These are phyloP conservation scores for Rhodomyrtus tomentosa DNA, from an alignment of 345 rosid genomes.

Conservation along the genomic window DNA sequence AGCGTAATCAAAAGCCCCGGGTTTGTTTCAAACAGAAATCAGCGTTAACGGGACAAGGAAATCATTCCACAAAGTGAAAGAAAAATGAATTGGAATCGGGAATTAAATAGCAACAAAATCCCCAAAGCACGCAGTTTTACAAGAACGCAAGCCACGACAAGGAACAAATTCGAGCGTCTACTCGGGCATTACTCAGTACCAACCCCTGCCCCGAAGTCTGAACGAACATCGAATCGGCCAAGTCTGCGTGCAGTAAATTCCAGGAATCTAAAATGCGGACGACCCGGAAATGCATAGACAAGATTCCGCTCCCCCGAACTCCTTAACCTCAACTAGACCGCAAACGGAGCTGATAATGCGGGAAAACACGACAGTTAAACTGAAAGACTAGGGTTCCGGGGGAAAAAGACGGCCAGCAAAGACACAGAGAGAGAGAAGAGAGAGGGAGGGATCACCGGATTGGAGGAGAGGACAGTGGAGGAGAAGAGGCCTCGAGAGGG, in stretches of 20 bases:
- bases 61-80: neutral
- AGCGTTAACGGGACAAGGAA: neutral
- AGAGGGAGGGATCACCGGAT: conserved; percentile 33
- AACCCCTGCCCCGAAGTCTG: neutral
- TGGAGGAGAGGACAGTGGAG: conserved; percentile 58
- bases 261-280: neutral
- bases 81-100: neutral
- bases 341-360: neutral
- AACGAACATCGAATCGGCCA: neutral
- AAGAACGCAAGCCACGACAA: neutral
- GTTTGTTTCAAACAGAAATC: too few relatives aligned
- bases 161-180: neutral
- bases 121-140: neutral
- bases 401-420: neutral
- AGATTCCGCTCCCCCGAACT: neutral
- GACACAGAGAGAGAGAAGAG: neutral
- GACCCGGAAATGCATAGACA: neutral
- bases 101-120: neutral
- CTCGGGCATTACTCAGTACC: neutral
- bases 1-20: neutral
- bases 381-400: neutral
- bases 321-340: neutral
- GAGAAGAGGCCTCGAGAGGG: conserved; percentile 80
- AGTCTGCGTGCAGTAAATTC: neutral
- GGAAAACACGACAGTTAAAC: neutral